These are phyloP conservation scores for Salix suchowensis DNA, from an alignment of 345 rosid species.

Conservation along the genomic window DNA sequence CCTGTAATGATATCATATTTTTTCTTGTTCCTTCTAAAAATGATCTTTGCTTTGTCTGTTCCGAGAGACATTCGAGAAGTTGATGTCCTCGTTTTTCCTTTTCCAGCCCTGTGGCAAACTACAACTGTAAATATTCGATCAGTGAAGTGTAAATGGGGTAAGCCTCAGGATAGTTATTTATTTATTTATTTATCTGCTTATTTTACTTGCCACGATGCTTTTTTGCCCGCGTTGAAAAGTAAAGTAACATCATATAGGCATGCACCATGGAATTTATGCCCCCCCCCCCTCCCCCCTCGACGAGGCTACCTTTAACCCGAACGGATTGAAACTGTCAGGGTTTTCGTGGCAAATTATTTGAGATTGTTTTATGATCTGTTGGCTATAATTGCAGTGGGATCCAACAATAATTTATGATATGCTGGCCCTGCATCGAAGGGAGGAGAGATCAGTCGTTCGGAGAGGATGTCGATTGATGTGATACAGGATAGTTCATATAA, in stretches of 20 bases:
- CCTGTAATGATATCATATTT: too few species aligned
- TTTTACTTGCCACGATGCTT: background rate
- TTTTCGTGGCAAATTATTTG: background rate
- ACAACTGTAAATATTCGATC: background rate
- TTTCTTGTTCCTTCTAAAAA: too few species aligned
- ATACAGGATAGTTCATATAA: too few species aligned
- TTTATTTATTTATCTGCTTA: background rate
- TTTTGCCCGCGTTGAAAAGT: background rate
- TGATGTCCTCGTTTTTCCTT: too few species aligned
- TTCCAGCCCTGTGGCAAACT: too few species aligned
- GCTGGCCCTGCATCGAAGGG: background rate
- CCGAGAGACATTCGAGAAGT: too few species aligned
- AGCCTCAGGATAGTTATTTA: background rate
- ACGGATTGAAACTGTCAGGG: background rate
- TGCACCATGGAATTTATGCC: background rate
- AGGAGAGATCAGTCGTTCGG: background rate
- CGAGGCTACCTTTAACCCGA: background rate
- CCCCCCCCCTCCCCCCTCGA: background rate
- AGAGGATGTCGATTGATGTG: too few species aligned
- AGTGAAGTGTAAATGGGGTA: background rate
- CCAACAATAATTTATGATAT: too few species aligned
- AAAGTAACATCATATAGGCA: background rate
- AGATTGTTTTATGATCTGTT: background rate
- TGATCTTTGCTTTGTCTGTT: too few species aligned
- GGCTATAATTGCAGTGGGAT: background rate